A percentile compares a stretch with the other conserved stretches of the same genome.
phyloP scores from a whole-genome alignment of 495 filamentous ascomycete genomes.

The Acidomyces sp. region DNA sequence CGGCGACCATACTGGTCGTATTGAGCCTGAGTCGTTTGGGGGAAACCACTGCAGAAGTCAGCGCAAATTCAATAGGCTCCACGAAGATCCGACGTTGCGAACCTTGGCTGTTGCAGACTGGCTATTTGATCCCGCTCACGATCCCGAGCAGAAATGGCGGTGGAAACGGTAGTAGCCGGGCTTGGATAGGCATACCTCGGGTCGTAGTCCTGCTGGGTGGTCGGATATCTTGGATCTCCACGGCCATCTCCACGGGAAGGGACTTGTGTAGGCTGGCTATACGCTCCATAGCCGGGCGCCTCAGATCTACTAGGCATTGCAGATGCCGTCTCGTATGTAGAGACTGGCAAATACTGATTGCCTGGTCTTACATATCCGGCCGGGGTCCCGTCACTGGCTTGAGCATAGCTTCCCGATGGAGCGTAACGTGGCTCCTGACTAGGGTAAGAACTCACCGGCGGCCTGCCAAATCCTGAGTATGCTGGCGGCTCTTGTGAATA shows the following conservation, averaged over 20 bases:
- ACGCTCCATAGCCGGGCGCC: background rate
- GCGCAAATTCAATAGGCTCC: background rate
- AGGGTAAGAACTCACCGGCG: slow-evolving; percentile 3
- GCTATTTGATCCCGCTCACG: slow-evolving; percentile 12
- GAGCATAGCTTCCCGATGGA: slow-evolving; percentile 7
- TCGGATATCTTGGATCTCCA: slow-evolving; percentile 12
- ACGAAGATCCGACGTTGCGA: slow-evolving; percentile 1
- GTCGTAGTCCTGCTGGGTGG: background rate
- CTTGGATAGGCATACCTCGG: slow-evolving; percentile 14
- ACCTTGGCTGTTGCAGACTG: slow-evolving; percentile 13
- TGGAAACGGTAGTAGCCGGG: slow-evolving; percentile 10
- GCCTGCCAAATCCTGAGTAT: slow-evolving; percentile 7
- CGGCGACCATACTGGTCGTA: slow-evolving; percentile 17
- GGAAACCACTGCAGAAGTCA: slow-evolving; percentile 16
- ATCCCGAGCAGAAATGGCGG: slow-evolving; percentile 8
- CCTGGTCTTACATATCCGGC: slow-evolving; percentile 16
- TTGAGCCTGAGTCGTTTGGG: slow-evolving; percentile 1
- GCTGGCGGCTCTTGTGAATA: slow-evolving; percentile 10
- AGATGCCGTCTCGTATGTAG: slow-evolving; percentile 4
- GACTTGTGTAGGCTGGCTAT: slow-evolving; percentile 3
- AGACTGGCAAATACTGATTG: slow-evolving; percentile 12
- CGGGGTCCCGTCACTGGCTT: slow-evolving; percentile 10
- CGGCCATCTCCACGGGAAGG: background rate
- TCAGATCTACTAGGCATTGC: slow-evolving; percentile 13
- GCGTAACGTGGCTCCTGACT: slow-evolving; percentile 14